These are phyloP conservation scores for Eucalyptus coolabah DNA, from an alignment of 345 rosid species.

Conservation along the genomic window DNA sequence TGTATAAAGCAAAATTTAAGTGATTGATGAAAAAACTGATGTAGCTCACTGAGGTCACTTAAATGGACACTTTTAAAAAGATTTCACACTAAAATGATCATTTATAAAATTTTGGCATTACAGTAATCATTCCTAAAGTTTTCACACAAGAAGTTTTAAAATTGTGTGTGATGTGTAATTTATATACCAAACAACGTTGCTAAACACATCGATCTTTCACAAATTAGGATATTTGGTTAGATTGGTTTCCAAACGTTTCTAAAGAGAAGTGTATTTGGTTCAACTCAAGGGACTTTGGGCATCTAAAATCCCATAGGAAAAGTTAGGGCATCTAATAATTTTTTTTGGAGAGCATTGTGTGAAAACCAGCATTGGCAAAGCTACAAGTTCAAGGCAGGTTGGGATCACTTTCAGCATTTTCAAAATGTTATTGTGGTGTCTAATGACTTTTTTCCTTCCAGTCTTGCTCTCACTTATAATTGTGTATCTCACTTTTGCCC, in stretches of 20 bases:
- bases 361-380: background rate
- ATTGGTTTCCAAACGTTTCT: background rate
- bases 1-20: background rate
- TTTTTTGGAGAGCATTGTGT: background rate
- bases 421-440: background rate
- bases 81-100: background rate
- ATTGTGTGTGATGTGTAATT: too few relatives aligned
- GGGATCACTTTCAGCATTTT: background rate
- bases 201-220: too few relatives aligned
- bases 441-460: background rate
- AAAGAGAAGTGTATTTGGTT: background rate
- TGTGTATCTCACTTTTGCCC: background rate
- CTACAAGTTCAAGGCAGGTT: fast-evolving
- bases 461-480: background rate
- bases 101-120: background rate
- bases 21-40: too few relatives aligned
- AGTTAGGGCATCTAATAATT: background rate
- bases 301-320: background rate
- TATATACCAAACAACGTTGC: too few relatives aligned
- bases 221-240: background rate
- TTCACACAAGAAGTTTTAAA: too few relatives aligned
- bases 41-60: fast-evolving
- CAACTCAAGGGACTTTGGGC: fast-evolving
- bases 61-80: background rate
- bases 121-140: too few relatives aligned